A percentile compares a stretch with the other conserved stretches of the same genome.
Conservation (phyloP, 2,329 filamentous ascomycete species). For the Tolypocladium endophyticum region DNA sequence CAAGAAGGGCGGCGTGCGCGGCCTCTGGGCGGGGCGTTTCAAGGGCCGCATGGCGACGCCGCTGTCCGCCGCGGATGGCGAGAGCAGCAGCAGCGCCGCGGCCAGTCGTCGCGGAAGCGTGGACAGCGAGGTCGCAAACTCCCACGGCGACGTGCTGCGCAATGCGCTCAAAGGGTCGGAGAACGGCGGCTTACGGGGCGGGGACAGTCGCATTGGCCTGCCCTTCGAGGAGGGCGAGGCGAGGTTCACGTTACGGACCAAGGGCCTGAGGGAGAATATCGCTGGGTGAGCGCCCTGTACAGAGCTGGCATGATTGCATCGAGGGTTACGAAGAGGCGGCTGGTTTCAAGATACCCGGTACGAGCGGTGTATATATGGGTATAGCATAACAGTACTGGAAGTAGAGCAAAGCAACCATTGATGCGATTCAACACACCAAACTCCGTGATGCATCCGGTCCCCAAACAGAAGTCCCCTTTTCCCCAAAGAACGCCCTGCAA, state of each 20-base stretch:
- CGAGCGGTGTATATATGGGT: background rate
- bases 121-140: slow-evolving; percentile 22
- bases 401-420: background rate
- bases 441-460: background rate
- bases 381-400: background rate
- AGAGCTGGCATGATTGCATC: background rate
- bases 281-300: background rate
- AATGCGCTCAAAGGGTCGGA: background rate
- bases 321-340: background rate
- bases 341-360: background rate
- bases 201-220: slow-evolving; percentile 18
- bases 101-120: slow-evolving; percentile 31
- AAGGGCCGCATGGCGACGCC: slow-evolving; percentile 20
- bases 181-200: slow-evolving; percentile 1
- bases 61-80: slow-evolving; percentile 19
- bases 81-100: slow-evolving; percentile 25
- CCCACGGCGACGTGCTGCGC: background rate
- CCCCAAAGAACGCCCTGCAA: background rate
- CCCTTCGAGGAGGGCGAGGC: slow-evolving; percentile 36
- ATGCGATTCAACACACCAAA: background rate
- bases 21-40: slow-evolving; percentile 41
- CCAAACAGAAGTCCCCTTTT: background rate
- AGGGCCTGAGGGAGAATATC: slow-evolving; percentile 41
- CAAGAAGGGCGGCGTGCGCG: slow-evolving; percentile 50
- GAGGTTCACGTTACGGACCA: slow-evolving; percentile 43